phyloP scores from a whole-genome alignment of 2,329 filamentous ascomycete genomes.

The Beauveria bassiana region DNA sequence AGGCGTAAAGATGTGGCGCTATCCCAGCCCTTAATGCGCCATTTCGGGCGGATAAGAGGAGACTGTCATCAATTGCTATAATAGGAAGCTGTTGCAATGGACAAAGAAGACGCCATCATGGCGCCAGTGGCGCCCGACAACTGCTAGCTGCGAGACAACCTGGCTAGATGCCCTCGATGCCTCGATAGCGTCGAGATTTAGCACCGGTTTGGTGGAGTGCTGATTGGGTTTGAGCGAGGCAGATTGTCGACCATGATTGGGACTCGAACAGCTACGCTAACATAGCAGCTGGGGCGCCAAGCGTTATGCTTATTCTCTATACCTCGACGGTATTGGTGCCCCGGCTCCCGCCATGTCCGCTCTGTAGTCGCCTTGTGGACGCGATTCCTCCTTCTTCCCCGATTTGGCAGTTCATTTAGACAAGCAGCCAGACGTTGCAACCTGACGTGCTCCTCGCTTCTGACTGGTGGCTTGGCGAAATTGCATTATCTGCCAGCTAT shows the following conservation, averaged over 20 bases:
- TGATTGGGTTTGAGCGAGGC: neutral
- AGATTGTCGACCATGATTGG: neutral
- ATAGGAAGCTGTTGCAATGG: neutral
- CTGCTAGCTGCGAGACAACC: neutral
- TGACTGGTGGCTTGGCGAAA: neutral
- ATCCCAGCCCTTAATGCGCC: neutral
- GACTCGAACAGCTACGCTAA: neutral
- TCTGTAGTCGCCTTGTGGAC: neutral
- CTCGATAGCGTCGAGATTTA: constrained; percentile 1
- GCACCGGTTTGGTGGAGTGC: neutral
- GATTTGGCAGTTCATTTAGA: neutral
- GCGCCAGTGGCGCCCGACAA: neutral
- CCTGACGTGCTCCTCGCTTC: neutral
- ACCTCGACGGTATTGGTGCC: neutral
- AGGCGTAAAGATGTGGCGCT: neutral
- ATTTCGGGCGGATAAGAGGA: neutral
- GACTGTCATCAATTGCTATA: neutral
- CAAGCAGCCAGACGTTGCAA: neutral
- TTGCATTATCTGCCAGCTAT: neutral
- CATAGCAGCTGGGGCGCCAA: constrained; percentile 1
- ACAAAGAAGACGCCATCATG: neutral
- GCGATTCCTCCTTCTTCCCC: neutral
- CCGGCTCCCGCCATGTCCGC: neutral
- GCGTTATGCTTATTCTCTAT: constrained; percentile 7
- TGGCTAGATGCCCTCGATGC: no score